Evolutionary conservation across 225 moss, liverwort and hornwort genomes (phyloP), one percentile per base, ranked within the genome.

Genomic region (Neckera pumila): DNA sequence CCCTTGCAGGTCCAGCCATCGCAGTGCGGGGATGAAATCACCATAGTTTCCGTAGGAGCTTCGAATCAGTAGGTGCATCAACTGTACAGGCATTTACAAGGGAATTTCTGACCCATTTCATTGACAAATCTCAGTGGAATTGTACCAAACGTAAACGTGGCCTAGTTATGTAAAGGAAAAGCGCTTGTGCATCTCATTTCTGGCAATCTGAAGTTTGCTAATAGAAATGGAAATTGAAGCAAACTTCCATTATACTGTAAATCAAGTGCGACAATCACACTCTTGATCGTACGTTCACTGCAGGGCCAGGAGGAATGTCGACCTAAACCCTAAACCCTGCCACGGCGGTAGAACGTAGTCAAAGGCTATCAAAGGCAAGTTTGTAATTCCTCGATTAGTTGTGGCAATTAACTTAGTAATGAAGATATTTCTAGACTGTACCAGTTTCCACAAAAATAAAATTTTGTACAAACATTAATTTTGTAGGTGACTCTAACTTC

Each of bases 1-100:
- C 34, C 92, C 93, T 86, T 95, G 93, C 85, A 93, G 33, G 53
- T 94, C 94, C 21, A 96, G 86, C 90, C 92, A 92, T 17, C 94
- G 91, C n/a, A 94, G 86, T 18, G 93, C 89, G 25, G 94, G 89
- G 30, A 96, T 89, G 84, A 84, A 90, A 70, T 94, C 95, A 14
- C 94, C 94, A 33, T 91, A 86, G 66, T 94, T 95, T 73, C 79
- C 79, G 26, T 70, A 87, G 53, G 80, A 87, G 87, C 38, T 89
- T 82, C 49, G 91, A 78, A 72, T 90, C 82, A 42, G 60, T 61
- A 62, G 78, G 73, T 81, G 90, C 54, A 21, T 72, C 60, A 59
- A 89, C 92, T 59, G 91, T 81, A 49, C 76, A 89, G 84, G 33
- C 36, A 85, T 69, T 71, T 59, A 7, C 58, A 57, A 57, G 11